A percentile compares a stretch with the other conserved stretches of the same genome.
These are phyloP conservation scores for Puccinia hordei DNA, from an alignment of 1,284 basidiomycete genomes.

Conservation along the genomic window DNA sequence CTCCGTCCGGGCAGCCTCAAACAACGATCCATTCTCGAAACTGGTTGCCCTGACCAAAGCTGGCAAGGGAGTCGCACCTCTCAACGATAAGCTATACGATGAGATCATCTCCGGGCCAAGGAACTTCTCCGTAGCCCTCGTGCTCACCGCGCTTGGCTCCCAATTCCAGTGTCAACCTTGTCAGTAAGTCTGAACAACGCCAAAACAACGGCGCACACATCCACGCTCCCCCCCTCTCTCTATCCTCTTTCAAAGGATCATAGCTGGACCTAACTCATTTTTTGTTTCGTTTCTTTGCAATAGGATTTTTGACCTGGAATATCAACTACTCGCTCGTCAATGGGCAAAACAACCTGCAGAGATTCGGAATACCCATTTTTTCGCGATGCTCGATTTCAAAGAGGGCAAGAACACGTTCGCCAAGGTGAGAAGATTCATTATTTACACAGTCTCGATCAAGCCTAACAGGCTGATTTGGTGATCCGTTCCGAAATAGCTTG, in stretches of 20 bases:
- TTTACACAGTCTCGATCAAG: not conserved
- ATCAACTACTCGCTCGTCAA: conserved; percentile 73
- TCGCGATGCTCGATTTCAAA: conserved; percentile 84
- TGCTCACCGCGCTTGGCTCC: conserved; percentile 79
- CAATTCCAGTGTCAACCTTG: conserved; percentile 68
- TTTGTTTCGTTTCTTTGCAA: not conserved
- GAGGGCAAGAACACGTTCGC: conserved; percentile 74
- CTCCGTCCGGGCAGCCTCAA: not conserved
- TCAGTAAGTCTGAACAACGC: conserved; percentile 56
- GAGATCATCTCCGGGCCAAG: conserved; percentile 68
- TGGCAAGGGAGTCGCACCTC: conserved; percentile 70
- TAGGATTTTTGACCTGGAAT: conserved; percentile 82
- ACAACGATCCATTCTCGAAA: not conserved
- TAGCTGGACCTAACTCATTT: not conserved
- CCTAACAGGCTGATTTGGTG: not conserved
- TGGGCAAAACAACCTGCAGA: conserved; percentile 70
- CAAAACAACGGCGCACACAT: not conserved
- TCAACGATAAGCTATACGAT: conserved; percentile 74
- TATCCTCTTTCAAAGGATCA: not conserved
- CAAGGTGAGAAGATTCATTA: conserved; percentile 65
- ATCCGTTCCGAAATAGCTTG: no score
- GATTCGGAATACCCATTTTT: conserved; percentile 79
- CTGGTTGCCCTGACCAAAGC: conserved; percentile 41
- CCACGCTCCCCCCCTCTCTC: not conserved
- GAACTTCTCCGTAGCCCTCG: conserved; percentile 78